These are phyloP conservation scores for Metrosideros polymorpha DNA, from an alignment of 441 rosid species.

Conservation along the genomic window DNA sequence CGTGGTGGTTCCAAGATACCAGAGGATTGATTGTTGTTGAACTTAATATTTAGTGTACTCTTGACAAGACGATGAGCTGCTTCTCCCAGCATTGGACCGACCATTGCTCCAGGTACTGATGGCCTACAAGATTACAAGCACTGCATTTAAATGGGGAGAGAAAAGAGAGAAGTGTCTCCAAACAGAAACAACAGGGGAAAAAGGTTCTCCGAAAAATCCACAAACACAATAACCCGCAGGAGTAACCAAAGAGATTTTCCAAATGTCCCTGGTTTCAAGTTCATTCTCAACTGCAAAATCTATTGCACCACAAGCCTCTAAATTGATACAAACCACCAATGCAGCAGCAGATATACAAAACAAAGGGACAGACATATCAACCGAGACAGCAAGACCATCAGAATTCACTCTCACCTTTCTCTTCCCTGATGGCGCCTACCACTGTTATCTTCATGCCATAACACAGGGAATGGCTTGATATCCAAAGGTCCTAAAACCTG, in stretches of 20 bases:
- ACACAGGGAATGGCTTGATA: slow-evolving; percentile 69
- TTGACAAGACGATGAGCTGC: slow-evolving; percentile 97
- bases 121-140: slow-evolving; percentile 40
- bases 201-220: neutral
- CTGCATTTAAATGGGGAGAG: neutral
- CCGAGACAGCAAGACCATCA: neutral
- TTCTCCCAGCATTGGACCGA: slow-evolving; percentile 70
- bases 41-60: slow-evolving; percentile 71
- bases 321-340: neutral
- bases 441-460: slow-evolving; percentile 91
- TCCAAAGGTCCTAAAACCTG: slow-evolving; percentile 66
- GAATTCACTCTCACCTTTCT: slow-evolving; percentile 48
- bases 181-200: neutral
- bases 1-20: slow-evolving; percentile 35
- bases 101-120: slow-evolving; percentile 71
- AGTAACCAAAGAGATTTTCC: neutral
- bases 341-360: neutral
- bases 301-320: neutral
- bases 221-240: neutral
- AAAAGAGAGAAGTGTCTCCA: neutral
- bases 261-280: neutral
- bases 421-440: slow-evolving; percentile 66
- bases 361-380: neutral
- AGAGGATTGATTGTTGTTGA: slow-evolving; percentile 35
- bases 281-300: neutral